Evolutionary conservation across 2,329 filamentous ascomycete species (phyloP).

Genomic region (Diplodia scrobiculata): DNA sequence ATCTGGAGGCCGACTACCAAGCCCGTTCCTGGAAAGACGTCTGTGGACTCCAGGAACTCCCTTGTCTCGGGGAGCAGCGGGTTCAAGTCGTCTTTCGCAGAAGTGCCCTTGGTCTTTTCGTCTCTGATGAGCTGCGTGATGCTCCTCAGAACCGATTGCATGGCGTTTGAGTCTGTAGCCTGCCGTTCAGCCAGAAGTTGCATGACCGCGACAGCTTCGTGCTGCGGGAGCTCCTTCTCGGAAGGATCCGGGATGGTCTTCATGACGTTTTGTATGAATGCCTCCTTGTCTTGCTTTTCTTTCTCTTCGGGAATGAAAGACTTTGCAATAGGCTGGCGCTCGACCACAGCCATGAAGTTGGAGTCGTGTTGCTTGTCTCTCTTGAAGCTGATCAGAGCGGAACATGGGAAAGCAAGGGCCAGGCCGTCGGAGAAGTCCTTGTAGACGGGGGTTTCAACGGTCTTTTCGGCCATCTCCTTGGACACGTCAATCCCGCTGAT

Average conservation of each 20-base stretch:
- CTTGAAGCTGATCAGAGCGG: not conserved
- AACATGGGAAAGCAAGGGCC: not conserved
- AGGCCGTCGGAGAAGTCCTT: constrained; percentile 7
- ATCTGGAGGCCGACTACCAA: constrained; percentile 8
- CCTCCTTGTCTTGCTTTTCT: not conserved
- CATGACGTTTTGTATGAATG: not conserved
- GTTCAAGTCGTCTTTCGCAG: constrained; percentile 6
- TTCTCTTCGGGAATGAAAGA: not conserved
- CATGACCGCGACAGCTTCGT: not conserved
- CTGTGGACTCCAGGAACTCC: not conserved
- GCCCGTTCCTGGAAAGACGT: not conserved
- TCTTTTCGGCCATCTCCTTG: not conserved
- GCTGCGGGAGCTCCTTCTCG: not conserved
- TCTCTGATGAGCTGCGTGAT: constrained; percentile 7
- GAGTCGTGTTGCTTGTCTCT: not conserved
- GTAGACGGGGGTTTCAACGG: not conserved
- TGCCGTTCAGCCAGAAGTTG: not conserved
- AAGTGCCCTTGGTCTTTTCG: not conserved
- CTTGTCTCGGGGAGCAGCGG: constrained; percentile 1
- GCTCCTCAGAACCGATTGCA: constrained; percentile 9
- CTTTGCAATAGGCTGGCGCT: constrained; percentile 4
- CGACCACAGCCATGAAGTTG: not conserved
- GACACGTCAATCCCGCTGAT: constrained; percentile 3
- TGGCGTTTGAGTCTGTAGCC: not conserved
- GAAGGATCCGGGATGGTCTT: not conserved